These are phyloP conservation scores for Eucalyptus rudis DNA, from an alignment of 345 rosid genomes.

Conservation along the genomic window DNA sequence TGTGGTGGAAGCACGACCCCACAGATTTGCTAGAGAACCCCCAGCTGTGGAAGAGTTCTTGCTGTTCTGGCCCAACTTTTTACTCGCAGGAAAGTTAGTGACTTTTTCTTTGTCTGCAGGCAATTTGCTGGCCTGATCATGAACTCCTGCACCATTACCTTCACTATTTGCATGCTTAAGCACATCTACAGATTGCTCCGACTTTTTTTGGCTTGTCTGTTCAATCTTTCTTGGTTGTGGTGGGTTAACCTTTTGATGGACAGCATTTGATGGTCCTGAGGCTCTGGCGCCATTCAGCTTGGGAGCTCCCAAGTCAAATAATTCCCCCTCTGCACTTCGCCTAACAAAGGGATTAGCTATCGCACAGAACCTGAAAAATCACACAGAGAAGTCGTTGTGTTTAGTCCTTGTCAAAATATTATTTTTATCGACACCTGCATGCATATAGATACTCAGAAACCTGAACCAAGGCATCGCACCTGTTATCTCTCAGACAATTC, in stretches of 20 bases:
- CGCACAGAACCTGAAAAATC: constrained; percentile 62
- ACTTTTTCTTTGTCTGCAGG: constrained; percentile 29
- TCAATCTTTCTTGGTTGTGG: constrained; percentile 20
- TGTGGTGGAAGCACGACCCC: constrained; percentile 68
- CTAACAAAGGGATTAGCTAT: constrained; percentile 54
- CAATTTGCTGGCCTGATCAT: constrained; percentile 16
- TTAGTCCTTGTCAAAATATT: neutral
- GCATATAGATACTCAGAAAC: constrained; percentile 4
- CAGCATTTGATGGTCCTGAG: constrained; percentile 11
- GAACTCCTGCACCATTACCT: constrained; percentile 7
- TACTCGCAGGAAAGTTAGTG: constrained; percentile 10
- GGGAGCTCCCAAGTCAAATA: constrained; percentile 11
- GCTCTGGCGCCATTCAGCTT: constrained; percentile 15
- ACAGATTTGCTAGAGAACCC: constrained; percentile 54
- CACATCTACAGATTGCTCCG: constrained; percentile 6
- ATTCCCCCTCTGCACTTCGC: constrained; percentile 31
- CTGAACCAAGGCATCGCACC: constrained; percentile 16
- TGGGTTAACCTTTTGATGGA: constrained; percentile 3
- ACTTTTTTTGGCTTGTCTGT: constrained; percentile 21
- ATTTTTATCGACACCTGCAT: neutral
- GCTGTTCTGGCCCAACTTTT: constrained; percentile 24
- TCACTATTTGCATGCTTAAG: constrained; percentile 28
- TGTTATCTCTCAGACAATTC: constrained; percentile 88
- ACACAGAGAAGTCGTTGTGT: neutral
- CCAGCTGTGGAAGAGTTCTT: constrained; percentile 33